Evolutionary conservation across 495 filamentous ascomycete genomes (phyloP), one percentile per base, ranked within the genome.

Genomic region (Trichoderma parareesei): DNA sequence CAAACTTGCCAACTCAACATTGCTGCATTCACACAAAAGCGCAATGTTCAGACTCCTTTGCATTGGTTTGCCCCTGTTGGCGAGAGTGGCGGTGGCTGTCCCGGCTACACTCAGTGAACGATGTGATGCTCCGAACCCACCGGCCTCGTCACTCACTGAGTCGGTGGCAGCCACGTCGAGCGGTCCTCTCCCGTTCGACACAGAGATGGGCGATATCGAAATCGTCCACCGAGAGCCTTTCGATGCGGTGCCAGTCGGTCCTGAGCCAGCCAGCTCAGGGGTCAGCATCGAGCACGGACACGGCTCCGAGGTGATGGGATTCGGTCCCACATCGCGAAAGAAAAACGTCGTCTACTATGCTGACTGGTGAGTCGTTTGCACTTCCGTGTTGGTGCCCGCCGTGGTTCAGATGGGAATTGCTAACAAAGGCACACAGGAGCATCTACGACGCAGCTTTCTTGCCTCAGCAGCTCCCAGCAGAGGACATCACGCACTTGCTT

Each of bases 401-500:
- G 40, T 7, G 10, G 42, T 27, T 11, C 2, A 35, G 60, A 64
- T 65, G 27, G 27, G 27, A n/a, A 60, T 53, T 44, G 11, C 65
- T 60, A 16, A 37, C 8, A 16, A 37, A 27, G 27, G 27, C 37
- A 37, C 44, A 27, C 63, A 76, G 90, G 90, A 89, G 85, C 10
- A 92, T 93, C 65, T 92, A 93, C 70, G 88, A 82, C 44, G 82
- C 89, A 65, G 84, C 89, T 64, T 89, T 87, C 71, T 82, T 90
- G 60, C 91, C 90, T 3, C 86, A 91, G 68, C 84, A 92, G 69
- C 76, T 97, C 33, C 90, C 91, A 0, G 91, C 84, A 2, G 80
- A 86, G 37, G 84, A 93, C 60, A 73, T 97, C 62, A 96, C 89
- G 11, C 92, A 96, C 71, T 78, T 96, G 1, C 79, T 96, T 5